A percentile compares a stretch with the other conserved stretches of the same genome.
These are phyloP conservation scores for Herpetomonas tarakana DNA, from an alignment of 208 protist genomes.

Conservation along the genomic window DNA sequence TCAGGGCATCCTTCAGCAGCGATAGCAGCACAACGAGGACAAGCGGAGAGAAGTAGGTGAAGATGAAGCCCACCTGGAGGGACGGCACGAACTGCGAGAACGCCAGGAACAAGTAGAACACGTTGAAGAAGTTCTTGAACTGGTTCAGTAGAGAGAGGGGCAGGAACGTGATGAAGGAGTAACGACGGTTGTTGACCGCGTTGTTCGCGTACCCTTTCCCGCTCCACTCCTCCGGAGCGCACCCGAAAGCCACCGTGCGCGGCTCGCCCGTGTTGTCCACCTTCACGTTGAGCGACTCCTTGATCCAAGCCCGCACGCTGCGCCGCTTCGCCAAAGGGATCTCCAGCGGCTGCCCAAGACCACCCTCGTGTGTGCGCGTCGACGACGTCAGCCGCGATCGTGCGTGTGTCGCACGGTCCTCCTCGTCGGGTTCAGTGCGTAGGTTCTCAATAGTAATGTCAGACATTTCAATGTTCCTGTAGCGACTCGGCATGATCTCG, in stretches of 20 bases:
- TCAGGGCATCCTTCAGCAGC: slow-evolving; percentile 92
- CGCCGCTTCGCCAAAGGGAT: slow-evolving; percentile 17
- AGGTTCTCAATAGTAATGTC: neutral
- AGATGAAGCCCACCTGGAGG: slow-evolving; percentile 91
- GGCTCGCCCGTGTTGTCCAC: slow-evolving; percentile 22
- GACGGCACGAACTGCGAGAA: slow-evolving; percentile 76
- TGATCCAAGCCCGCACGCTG: slow-evolving; percentile 13
- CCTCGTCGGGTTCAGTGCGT: neutral
- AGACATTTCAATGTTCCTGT: neutral
- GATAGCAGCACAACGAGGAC: slow-evolving; percentile 90
- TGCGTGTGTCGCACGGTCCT: neutral
- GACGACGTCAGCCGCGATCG: neutral
- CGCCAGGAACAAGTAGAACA: slow-evolving; percentile 87
- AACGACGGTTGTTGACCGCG: slow-evolving; percentile 81
- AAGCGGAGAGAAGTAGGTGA: slow-evolving; percentile 96
- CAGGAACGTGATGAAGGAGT: slow-evolving; percentile 77
- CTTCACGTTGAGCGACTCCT: slow-evolving; percentile 29
- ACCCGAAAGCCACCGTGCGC: slow-evolving; percentile 54
- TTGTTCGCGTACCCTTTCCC: slow-evolving; percentile 53
- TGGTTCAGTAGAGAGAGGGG: slow-evolving; percentile 73
- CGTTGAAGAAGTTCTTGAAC: slow-evolving; percentile 81
- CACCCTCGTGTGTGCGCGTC: neutral
- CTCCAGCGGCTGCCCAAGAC: slow-evolving; percentile 10
- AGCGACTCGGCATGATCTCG: neutral
- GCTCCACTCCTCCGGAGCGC: slow-evolving; percentile 31